These are phyloP conservation scores for Melanopsichium pennsylvanicum DNA, from an alignment of 1,284 basidiomycete genomes.

Conservation along the genomic window DNA sequence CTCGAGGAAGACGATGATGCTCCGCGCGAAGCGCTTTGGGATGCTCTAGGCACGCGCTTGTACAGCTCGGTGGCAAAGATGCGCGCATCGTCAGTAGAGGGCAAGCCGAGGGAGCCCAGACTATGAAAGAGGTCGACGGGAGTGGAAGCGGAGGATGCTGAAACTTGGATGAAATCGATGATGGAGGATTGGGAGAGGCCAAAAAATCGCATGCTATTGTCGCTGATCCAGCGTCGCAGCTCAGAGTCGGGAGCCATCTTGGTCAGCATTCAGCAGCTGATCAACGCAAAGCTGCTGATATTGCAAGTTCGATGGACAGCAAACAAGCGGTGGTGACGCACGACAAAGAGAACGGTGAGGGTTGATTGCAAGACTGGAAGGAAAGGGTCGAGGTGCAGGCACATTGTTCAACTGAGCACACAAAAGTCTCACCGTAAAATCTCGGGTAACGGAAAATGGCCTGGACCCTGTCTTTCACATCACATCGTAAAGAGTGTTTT, in stretches of 20 bases:
- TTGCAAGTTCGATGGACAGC: too few species aligned
- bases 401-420: not conserved
- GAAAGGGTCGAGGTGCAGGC: not conserved
- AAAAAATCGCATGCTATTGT: slow-evolving; percentile 56
- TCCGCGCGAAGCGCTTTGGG: slow-evolving; percentile 74
- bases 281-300: too few species aligned
- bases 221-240: slow-evolving; percentile 58
- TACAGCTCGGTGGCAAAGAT: slow-evolving; percentile 81
- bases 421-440: not conserved
- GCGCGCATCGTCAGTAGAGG: slow-evolving; percentile 79
- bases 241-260: slow-evolving; percentile 24
- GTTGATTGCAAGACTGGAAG: not conserved
- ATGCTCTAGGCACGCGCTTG: slow-evolving; percentile 73
- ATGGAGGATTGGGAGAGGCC: slow-evolving; percentile 59
- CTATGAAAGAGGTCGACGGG: slow-evolving; percentile 78
- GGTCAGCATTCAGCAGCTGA: not conserved
- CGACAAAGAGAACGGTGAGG: too few species aligned
- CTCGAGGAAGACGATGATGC: not conserved
- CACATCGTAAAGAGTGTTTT: too few species aligned
- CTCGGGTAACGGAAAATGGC: slow-evolving; percentile 4
- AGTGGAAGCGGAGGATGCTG: slow-evolving; percentile 80
- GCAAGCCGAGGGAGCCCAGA: slow-evolving; percentile 80
- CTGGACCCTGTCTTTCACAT: too few species aligned
- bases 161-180: slow-evolving; percentile 57
- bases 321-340: too few species aligned